Conservation (phyloP, 305 asterid genomes). For the Fraxinus angustifolia region DNA sequence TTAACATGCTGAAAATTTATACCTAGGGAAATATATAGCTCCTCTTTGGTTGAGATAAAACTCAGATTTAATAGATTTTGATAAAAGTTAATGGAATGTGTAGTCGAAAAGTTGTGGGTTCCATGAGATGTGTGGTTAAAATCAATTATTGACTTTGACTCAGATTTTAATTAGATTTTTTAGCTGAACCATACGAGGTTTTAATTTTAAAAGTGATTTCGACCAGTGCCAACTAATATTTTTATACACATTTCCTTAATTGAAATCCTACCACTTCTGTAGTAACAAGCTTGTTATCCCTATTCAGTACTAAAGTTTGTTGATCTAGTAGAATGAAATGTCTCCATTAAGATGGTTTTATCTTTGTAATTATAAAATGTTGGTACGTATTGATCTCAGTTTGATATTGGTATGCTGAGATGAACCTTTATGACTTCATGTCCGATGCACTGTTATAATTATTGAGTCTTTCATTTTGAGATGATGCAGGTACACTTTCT, state of each 20-base stretch:
- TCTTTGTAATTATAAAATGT: background rate
- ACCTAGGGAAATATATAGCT: background rate
- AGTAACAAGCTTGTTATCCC: background rate
- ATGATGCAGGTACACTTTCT: conserved; percentile 72
- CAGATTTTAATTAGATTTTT: too few relatives aligned
- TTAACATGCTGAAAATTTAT: background rate
- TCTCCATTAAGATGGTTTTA: background rate
- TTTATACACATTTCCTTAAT: background rate
- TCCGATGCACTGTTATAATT: background rate
- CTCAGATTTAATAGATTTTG: background rate
- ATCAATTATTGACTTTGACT: background rate
- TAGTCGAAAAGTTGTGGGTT: background rate
- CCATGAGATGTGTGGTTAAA: background rate
- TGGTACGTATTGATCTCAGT: background rate
- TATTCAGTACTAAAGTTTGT: background rate
- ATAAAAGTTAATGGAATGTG: background rate
- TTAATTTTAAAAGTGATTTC: background rate
- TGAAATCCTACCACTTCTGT: background rate
- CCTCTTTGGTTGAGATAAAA: background rate
- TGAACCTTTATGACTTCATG: background rate
- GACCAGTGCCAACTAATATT: background rate
- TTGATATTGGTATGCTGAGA: background rate
- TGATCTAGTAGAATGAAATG: background rate
- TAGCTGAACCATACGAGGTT: background rate
- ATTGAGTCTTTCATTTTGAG: conserved; percentile 21